Percentiles rank a stretch among this genome's conserved stretches.
These are phyloP conservation scores for Pulveroboletus sp. DNA, from an alignment of 768 basidiomycete genomes.

Conservation along the genomic window DNA sequence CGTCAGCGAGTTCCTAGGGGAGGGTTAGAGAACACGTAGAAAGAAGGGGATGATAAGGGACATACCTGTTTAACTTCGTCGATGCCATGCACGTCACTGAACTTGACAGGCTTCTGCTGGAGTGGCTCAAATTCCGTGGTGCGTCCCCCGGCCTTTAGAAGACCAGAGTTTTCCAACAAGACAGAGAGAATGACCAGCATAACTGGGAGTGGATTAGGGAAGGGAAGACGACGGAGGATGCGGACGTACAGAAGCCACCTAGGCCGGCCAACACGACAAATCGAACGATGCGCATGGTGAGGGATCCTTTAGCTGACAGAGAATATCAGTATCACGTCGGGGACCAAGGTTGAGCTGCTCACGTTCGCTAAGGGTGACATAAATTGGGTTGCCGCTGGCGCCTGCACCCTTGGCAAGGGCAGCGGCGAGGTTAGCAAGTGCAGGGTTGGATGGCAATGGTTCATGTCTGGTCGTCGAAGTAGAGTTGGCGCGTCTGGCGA, in stretches of 20 bases:
- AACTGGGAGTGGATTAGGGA: conserved; percentile 39
- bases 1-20: conserved; percentile 80
- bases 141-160: conserved; percentile 83
- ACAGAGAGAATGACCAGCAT: conserved; percentile 83
- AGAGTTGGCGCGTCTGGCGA: conserved; percentile 26
- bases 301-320: conserved; percentile 58
- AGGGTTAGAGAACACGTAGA: conserved; percentile 1
- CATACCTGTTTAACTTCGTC: conserved; percentile 92
- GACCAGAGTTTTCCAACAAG: conserved; percentile 87
- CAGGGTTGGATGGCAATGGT: conserved; percentile 23
- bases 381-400: conserved; percentile 56
- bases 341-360: conserved; percentile 26
- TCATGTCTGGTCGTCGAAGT: conserved; percentile 7
- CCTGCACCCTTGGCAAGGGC: conserved; percentile 41
- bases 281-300: conserved; percentile 57
- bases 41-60: conserved; percentile 2
- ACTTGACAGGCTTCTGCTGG: conserved; percentile 78
- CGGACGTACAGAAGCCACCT: conserved; percentile 59
- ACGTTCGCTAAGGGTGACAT: conserved; percentile 83
- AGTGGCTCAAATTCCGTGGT: conserved; percentile 80
- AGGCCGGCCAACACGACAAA: conserved; percentile 55
- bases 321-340: background rate
- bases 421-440: conserved; percentile 40
- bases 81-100: conserved; percentile 94
- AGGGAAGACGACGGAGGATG: background rate